Base-by-base conservation (phyloP, 257 asterid species). In the Solanum bukasovii region DNA sequence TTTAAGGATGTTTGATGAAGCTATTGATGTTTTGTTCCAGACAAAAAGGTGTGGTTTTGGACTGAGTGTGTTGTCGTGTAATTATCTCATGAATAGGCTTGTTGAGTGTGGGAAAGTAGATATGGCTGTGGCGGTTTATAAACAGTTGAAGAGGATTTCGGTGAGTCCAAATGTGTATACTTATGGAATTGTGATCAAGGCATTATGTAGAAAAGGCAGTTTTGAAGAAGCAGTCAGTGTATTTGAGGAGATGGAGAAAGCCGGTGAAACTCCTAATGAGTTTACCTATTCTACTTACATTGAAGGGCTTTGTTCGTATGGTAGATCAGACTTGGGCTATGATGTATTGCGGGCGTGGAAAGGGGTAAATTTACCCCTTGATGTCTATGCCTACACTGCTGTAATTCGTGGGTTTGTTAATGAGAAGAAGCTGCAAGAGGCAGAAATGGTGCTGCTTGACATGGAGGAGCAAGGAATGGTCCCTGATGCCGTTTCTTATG, bases 151-250 rank as follows among this genome's bases (percentile, higher is more conserved):
- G 90, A 79, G 85, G 87, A 90, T 93, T 83, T 98, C 93, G 34
- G 87, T 93, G 84, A 90, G 68, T 68, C 98, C 98, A 0, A 93
- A 96, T 90, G 91, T 92, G 31, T 95, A 94, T 91, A 96, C 98
- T 44, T 96, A 95, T 34, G 96, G 92, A 56, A 94, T 95, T 90
- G 87, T 91, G 89, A 88, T 96, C 79, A 95, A 95, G 91, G 99
- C 95, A 4, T 91, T 89, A 81, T 92, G 95, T 90, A 91, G 90
- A 85, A 86, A 90, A 31, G 95, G 96, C 33, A 34, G 73, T 81
- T 85, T 94, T 86, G 93, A 86, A 87, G 96, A 94, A 90, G 98
- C 95, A 83, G 68, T 25, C 7, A 59, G 86, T 52, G 92, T 95
- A 84, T 90, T 94, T 75, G 68, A 10, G 84, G 95, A 92, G 84